Evolutionary conservation across 1,284 basidiomycete genomes (phyloP).

Genomic region (Rhizopogon parksii): DNA sequence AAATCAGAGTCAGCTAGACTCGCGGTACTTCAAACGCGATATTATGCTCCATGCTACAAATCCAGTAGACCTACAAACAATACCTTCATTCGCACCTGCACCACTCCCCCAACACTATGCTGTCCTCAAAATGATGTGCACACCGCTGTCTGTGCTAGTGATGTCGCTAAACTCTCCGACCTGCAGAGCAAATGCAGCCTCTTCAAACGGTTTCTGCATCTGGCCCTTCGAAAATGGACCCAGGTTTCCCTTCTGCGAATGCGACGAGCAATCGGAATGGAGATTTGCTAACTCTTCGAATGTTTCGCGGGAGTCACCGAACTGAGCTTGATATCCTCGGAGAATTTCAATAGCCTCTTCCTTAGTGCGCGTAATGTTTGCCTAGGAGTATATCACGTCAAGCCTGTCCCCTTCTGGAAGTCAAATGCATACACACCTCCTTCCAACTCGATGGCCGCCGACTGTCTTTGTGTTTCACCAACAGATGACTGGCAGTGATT

Average conservation of each 20-base stretch:
- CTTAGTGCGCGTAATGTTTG: slow-evolving; percentile 82
- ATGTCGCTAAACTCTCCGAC: slow-evolving; percentile 85
- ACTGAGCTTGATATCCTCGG: slow-evolving; percentile 53
- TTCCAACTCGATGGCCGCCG: slow-evolving; percentile 90
- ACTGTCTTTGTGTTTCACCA: slow-evolving; percentile 89
- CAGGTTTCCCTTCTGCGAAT: slow-evolving; percentile 75
- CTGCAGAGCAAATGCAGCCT: slow-evolving; percentile 75
- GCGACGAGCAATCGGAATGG: slow-evolving; percentile 87
- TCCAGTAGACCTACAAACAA: slow-evolving; percentile 2
- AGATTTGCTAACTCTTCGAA: slow-evolving; percentile 70
- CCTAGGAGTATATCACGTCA: slow-evolving; percentile 33
- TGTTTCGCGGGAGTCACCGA: slow-evolving; percentile 40
- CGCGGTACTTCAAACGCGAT: not conserved
- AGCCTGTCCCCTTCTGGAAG: not conserved
- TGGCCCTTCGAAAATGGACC: slow-evolving; percentile 81
- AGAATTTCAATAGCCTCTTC: slow-evolving; percentile 84
- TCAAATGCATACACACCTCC: slow-evolving; percentile 53
- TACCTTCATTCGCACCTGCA: slow-evolving; percentile 3
- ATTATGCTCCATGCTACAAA: slow-evolving; percentile 2
- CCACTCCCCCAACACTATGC: slow-evolving; percentile 38
- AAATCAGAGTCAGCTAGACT: not conserved
- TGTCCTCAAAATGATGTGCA: slow-evolving; percentile 90
- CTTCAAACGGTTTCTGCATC: slow-evolving; percentile 99
- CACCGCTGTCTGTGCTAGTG: slow-evolving; percentile 91
- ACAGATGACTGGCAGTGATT: slow-evolving; percentile 92